Evolutionary conservation across 495 filamentous ascomycete genomes (phyloP), one percentile per base, ranked within the genome.

Genomic region (Cudoniella acicularis): DNA sequence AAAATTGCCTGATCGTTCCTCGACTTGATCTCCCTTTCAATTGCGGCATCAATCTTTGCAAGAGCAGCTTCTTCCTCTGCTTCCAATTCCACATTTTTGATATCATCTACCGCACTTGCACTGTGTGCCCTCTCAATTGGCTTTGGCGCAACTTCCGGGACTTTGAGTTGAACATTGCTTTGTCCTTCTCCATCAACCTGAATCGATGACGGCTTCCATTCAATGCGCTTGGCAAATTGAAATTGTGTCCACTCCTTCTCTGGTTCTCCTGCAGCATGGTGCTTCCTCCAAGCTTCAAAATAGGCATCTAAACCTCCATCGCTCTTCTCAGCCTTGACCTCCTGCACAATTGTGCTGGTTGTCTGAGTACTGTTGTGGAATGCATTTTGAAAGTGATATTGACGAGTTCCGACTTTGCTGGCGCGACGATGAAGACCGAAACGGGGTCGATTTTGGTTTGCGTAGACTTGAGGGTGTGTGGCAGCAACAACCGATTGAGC

Each of bases 401-500:
- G 30, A 45, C 81, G 70, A 43, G 89, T 84, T 62, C 84, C 79
- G 79, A 83, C 64, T 68, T 75, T 66, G 57, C 60, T 61, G 24
- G 54, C 27, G 20, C 64, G 57, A 36, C 62, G 57, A 54, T 57
- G 49, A 26, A 64, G 64, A 49, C 47, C 50, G 43, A 83, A 85
- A 64, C 79, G 77, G 63, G 77, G 77, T 62, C 81, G 75, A 64
- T 80, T 79, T 59, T 79, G 87, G 6, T 86, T 77, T 48, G 91
- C 91, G 70, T 91, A 84, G 78, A 91, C 89, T n/a, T 87, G 86
- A 48, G 77, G 77, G 68, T 97, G 92, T 49, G 91, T 90, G 56
- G 90, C 92, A 62, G 94, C 94, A 73, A 98, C 93, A 76, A 98
- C 86, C 63, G 93, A 95, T 72, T 97, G 93, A 72, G 91, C 90